Evolutionary conservation across 768 basidiomycete genomes (phyloP).

Genomic region (Auriscalpium vulgare): DNA sequence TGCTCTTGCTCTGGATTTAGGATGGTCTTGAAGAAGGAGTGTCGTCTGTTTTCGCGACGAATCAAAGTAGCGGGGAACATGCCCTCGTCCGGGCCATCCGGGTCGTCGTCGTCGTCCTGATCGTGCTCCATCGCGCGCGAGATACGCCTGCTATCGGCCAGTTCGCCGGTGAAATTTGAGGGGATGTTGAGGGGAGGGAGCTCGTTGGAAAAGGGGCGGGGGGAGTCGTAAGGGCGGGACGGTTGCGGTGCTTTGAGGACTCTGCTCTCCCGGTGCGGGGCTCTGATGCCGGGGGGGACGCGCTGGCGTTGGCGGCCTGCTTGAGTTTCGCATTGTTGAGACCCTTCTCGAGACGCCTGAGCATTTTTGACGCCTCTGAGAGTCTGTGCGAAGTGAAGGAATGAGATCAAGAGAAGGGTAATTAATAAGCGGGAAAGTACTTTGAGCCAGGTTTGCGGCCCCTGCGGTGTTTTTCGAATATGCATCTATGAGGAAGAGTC

Average conservation of each 20-base stretch:
- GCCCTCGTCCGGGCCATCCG: slow-evolving; percentile 51
- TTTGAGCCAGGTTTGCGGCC: slow-evolving; percentile 88
- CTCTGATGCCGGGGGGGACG: slow-evolving; percentile 24
- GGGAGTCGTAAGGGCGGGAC: slow-evolving; percentile 22
- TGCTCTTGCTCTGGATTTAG: slow-evolving; percentile 60
- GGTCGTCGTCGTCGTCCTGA: slow-evolving; percentile 62
- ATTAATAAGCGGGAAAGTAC: slow-evolving; percentile 32
- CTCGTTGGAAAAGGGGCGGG: slow-evolving; percentile 36
- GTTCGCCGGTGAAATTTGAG: background rate
- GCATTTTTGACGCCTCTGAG: slow-evolving; percentile 86
- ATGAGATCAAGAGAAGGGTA: slow-evolving; percentile 6
- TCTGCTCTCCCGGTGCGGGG: slow-evolving; percentile 8
- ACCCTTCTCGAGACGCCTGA: slow-evolving; percentile 78
- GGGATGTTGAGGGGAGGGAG: slow-evolving; percentile 41
- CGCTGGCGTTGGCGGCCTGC: slow-evolving; percentile 28
- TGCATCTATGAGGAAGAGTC: slow-evolving; percentile 39
- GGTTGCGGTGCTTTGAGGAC: background rate
- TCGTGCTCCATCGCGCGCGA: slow-evolving; percentile 10
- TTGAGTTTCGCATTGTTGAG: slow-evolving; percentile 72
- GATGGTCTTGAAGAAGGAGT: slow-evolving; percentile 79
- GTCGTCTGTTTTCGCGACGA: slow-evolving; percentile 57
- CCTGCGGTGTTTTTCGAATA: slow-evolving; percentile 85
- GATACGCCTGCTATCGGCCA: slow-evolving; percentile 8
- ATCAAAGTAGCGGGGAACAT: slow-evolving; percentile 74
- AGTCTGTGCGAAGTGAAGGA: slow-evolving; percentile 36